Conservation (phyloP, 179 eudicot genomes). For the Spinacia oleracea region DNA sequence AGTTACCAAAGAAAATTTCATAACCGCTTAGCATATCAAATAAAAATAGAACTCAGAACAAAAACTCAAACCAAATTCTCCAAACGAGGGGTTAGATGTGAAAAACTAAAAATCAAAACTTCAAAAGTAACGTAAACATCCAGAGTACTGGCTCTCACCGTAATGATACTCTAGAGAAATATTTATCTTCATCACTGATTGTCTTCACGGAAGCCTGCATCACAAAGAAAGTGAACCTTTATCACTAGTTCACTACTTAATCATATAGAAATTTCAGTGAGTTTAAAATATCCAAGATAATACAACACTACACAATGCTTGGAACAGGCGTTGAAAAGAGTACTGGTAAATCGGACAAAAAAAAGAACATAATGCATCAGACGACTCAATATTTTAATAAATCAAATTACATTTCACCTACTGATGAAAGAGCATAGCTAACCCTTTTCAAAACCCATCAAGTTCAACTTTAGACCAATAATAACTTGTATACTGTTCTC, state of each 20-base stretch:
- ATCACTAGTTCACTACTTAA: constrained; percentile 11
- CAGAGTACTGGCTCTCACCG: constrained; percentile 49
- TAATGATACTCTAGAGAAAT: constrained; percentile 85
- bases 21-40: background rate
- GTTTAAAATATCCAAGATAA: background rate
- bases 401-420: background rate
- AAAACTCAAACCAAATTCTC: background rate
- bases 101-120: background rate
- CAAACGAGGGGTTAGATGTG: constrained; percentile 2
- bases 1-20: background rate
- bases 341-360: background rate
- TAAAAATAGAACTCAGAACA: background rate
- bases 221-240: constrained; percentile 24
- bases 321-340: background rate
- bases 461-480: background rate
- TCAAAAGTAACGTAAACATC: background rate
- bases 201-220: constrained; percentile 95
- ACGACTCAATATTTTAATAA: background rate
- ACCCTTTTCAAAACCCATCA: background rate
- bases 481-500: background rate
- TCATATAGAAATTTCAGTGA: constrained; percentile 1
- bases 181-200: constrained; percentile 85
- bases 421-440: background rate
- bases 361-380: background rate
- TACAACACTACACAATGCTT: background rate